Evolutionary conservation across 2,329 filamentous ascomycete genomes (phyloP), one percentile per base, ranked within the genome.

Genomic region (Microcyclosporella mali): DNA sequence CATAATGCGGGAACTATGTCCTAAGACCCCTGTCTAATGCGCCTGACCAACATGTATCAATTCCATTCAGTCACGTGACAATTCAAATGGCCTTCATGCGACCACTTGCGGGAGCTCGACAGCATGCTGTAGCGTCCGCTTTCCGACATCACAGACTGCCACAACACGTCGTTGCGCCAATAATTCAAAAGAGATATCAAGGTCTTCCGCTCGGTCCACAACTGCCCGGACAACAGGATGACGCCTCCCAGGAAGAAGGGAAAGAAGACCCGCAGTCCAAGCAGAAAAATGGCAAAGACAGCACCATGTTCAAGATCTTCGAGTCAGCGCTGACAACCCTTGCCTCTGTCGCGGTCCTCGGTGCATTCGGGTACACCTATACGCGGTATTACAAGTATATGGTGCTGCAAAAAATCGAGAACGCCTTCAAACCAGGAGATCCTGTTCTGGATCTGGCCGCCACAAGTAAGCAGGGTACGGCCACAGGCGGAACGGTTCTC

Each of bases 351-450:
- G 62, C 68, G 34, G 66, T 75, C 35, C 60, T 75, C 7, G 72
- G 66, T 33, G 49, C 47, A 4, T 84, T 85, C 6, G 87, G 83
- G 17, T 90, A 86, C 63, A 73, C 75, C 36, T 94, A 51, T 41
- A 54, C 53, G 17, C 53, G 70, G 19, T 73, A 71, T 56, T 68
- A 98, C 77, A 98, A 98, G 69, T 76, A 82, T 66, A 69, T 94
- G 43, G 88, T 97, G 19, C 71, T 97, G n/a, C 70, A 81, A 52
- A 98, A 98, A 68, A 97, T 98, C 74, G 79, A 85, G 53, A 84
- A 85, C 56, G 92, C 92, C 17, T 98, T 98, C 65, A 76, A 84
- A 45, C 88, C 89, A 1, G 92, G 92, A 9, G 92, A 98, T 62
- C 18, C 78, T 90, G 14, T 89, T 85, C 44, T 65, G 30, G 60